Percentiles rank a stretch among this genome's conserved stretches.
phyloP scores from a whole-genome alignment of 2,329 filamentous ascomycete species.

The Beauveria caledonica region DNA sequence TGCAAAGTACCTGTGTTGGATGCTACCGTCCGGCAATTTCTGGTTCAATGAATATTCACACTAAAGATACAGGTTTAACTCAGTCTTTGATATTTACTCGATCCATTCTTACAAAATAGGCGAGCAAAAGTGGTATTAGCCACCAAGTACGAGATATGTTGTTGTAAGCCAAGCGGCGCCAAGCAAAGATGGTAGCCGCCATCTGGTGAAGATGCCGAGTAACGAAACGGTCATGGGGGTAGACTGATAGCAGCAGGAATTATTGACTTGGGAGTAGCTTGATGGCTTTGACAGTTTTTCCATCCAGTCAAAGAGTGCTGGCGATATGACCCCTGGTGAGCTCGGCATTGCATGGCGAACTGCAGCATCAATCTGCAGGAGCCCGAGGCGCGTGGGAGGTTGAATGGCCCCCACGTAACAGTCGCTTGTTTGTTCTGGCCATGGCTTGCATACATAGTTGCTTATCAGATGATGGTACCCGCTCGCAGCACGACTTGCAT shows the following conservation, averaged over 20 bases:
- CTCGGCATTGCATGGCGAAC: neutral
- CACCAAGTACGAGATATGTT: neutral
- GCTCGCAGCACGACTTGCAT: neutral
- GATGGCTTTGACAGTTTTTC: neutral
- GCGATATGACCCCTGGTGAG: neutral
- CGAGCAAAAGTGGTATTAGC: no score
- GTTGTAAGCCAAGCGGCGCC: neutral
- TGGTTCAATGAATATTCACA: no score
- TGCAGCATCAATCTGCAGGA: no score
- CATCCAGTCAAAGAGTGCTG: neutral
- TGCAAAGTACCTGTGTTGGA: neutral
- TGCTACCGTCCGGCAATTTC: neutral
- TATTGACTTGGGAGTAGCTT: no score
- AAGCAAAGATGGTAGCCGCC: slow-evolving; percentile 6
- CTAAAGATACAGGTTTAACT: neutral
- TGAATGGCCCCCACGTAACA: no score
- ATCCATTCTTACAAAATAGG: no score
- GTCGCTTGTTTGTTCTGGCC: no score
- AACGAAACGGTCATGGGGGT: neutral
- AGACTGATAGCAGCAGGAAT: neutral
- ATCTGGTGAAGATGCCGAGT: neutral
- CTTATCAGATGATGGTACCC: slow-evolving; percentile 6
- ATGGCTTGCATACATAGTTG: neutral
- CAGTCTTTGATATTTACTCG: neutral
- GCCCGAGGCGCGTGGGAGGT: no score